Evolutionary conservation across 495 filamentous ascomycete genomes (phyloP), one percentile per base, ranked within the genome.

Genomic region (Trichocladium antarcticum): DNA sequence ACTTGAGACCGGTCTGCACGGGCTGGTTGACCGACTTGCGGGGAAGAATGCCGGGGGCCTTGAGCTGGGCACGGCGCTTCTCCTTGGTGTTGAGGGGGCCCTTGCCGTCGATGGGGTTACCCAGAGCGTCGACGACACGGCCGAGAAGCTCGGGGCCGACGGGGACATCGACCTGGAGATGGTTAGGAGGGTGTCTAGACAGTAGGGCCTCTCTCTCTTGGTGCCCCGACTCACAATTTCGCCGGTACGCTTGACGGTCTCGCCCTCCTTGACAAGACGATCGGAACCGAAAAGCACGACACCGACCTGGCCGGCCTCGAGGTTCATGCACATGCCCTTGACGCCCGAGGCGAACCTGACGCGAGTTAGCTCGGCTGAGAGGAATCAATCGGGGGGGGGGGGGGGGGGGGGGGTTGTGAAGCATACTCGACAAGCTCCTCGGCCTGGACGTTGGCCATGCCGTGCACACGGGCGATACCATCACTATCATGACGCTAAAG

Each of bases 241-340:
- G 71, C 92, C 92, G 61, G 92, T 98, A 81, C 92, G 93, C 83
- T 93, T 97, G 70, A 98, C 92, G 54, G 86, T 93, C 78, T 98
- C 93, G 62, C 92, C 92, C 74, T 98, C 93, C 80, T 89, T 94
- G 78, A 98, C 92, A 63, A 95, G 81, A 86, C 92, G 89, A 77
- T 98, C 92, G 64, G 92, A 97, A 80, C 92, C 92, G 77, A 98
- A 98, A 60, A 98, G 82, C 80, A 98, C 92, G 59, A 98, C 92
- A 95, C 92, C 92, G 73, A 98, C 92, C 75, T 97, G 93, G 71
- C 92, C 92, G 70, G 92, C 92, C 76, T 98, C 92, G 69, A 98
- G 80, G 83, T 98, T 98, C 89, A 98, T 95, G 85, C 93, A 97
- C 92, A 98, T 98, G 70, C 92, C 92, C 82, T 96, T 96, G 67